A percentile compares a stretch with the other conserved stretches of the same genome.
These are phyloP conservation scores for Carnegiea gigantea DNA, from an alignment of 179 eudicot species.

Conservation along the genomic window DNA sequence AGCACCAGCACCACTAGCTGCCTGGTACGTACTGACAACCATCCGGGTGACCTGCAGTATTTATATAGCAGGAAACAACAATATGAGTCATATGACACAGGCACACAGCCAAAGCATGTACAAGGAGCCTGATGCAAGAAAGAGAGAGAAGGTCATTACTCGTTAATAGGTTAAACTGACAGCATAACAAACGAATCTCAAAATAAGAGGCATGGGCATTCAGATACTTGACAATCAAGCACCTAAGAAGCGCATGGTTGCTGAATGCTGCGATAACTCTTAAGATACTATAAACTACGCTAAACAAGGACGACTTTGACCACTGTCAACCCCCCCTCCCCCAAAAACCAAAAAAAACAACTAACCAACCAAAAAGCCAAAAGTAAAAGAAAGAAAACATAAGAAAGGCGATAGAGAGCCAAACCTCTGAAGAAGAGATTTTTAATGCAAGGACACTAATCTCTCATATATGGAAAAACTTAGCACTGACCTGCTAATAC, in stretches of 20 bases:
- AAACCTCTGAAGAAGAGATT: too few species aligned
- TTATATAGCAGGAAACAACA: background rate
- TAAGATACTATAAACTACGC: background rate
- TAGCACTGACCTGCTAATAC: too few species aligned
- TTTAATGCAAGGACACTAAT: too few species aligned
- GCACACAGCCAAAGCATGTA: background rate
- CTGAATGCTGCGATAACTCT: background rate
- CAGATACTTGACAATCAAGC: background rate
- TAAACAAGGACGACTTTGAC: background rate
- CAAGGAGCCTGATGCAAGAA: background rate
- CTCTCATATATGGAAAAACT: too few species aligned
- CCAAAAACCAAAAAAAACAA: too few species aligned
- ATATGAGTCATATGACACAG: background rate
- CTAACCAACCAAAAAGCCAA: too few species aligned
- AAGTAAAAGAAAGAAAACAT: too few species aligned
- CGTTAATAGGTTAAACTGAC: background rate
- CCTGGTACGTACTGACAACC: conserved; percentile 99
- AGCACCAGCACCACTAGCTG: conserved; percentile 99
- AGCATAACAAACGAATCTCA: background rate
- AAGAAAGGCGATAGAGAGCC: too few species aligned
- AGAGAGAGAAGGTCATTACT: background rate
- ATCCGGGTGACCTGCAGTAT: conserved; percentile 72
- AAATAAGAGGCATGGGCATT: background rate
- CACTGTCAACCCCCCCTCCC: too few species aligned
- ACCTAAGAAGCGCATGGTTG: background rate